These are phyloP conservation scores for Neurospora tetrasperma DNA, from an alignment of 495 filamentous ascomycete genomes.

Conservation along the genomic window DNA sequence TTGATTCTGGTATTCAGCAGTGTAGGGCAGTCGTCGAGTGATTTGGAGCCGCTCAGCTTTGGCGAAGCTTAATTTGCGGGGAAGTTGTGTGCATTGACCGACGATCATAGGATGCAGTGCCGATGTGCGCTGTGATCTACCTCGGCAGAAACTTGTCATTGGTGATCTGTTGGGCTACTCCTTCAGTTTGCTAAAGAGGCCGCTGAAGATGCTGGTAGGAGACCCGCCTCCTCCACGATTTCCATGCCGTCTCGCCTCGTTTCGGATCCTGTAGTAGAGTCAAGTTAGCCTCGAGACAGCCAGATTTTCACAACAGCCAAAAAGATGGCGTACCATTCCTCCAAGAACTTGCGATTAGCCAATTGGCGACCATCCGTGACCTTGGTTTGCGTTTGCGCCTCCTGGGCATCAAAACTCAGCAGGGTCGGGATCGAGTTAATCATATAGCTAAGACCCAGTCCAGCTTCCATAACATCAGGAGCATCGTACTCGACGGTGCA, in stretches of 20 bases:
- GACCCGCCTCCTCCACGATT: constrained; percentile 34
- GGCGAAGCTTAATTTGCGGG: neutral
- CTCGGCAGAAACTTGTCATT: neutral
- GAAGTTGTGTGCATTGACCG: neutral
- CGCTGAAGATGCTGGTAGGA: constrained; percentile 25
- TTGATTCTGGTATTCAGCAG: neutral
- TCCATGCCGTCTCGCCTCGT: constrained; percentile 41
- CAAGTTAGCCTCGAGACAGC: neutral
- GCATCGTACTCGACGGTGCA: constrained; percentile 55
- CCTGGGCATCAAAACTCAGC: constrained; percentile 52
- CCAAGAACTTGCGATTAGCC: constrained; percentile 43
- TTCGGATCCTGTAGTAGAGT: constrained; percentile 39
- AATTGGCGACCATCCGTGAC: constrained; percentile 43
- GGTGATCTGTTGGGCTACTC: neutral
- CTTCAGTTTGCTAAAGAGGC: constrained; percentile 32
- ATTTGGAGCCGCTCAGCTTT: neutral
- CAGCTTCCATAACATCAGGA: constrained; percentile 43
- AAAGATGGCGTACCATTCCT: constrained; percentile 25
- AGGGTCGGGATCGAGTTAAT: constrained; percentile 60
- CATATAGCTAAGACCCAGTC: constrained; percentile 46
- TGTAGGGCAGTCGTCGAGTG: neutral
- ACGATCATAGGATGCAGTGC: neutral
- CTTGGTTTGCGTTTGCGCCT: constrained; percentile 45
- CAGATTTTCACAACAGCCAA: neutral
- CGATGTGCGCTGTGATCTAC: neutral